Base-by-base conservation (phyloP, 257 asterid genomes). In the Rhazya stricta region DNA sequence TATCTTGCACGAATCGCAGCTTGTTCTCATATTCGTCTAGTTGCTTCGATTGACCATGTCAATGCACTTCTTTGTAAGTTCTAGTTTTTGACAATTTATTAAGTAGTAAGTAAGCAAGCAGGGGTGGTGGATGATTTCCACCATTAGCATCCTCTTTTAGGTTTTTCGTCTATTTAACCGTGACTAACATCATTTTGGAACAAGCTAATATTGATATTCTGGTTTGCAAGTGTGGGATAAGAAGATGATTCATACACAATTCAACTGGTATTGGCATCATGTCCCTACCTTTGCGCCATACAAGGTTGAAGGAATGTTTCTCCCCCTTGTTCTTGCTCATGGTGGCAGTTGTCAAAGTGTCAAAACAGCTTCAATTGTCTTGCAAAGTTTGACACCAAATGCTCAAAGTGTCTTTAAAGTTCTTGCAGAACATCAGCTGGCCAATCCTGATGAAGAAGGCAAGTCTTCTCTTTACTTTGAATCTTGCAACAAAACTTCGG, bases 221-320 rank as follows among this genome's bases (percentile, higher is more conserved):
- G 68, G 41, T 69, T 13, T 85, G 76, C 67, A 75, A 94, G 98
- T 92, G 77, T 94, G 98, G 99, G 92, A 91, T 86, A 92, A 92
- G 87, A 94, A 89, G 90, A 94, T 92, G 99, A 97, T 91, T 53
- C 97, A 94, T 83, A 92, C 91, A 43, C 96, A 91, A 87, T 94
- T 92, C 90, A 90, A 92, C 74, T 94, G 99, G 99, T 92, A 88
- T 81, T 92, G 99, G 99, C 84, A 79, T 83, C 98, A 92, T 72
- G 96, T 89, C 71, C 99, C 99, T 51, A 94, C 99, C 12, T 94
- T 85, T 73, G 92, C 94, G 61, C 92, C 97, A 41, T 91, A 92
- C 90, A 90, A 87, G 76, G 86, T 87, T 10, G 98, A 94, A 89
- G 96, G 96, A 78, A 84, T 81, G 80, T 94, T 92, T 82, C 81